Base-by-base conservation (phyloP, 176 grass and related monocot species). In the Raddia distichophylla region DNA sequence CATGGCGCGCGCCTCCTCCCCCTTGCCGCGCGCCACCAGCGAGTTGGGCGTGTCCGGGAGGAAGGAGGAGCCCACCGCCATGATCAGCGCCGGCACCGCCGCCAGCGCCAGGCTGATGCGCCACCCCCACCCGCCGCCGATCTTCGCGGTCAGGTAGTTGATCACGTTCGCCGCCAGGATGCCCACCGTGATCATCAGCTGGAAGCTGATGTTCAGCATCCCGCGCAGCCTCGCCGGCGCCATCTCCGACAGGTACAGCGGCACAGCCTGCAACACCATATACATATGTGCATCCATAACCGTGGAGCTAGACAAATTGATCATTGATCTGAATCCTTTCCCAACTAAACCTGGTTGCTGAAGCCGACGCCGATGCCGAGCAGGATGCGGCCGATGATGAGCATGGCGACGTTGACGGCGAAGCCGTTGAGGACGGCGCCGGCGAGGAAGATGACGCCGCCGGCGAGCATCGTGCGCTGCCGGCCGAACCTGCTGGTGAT, bases 201-300 rank as follows among this genome's bases (percentile, higher is more conserved):
- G 78, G 85, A 87, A 86, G 78, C 53, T 61, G 85, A 86, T 81
- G 85, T 81, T 86, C 3, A 86, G 85, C 85, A 86, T 86, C 43
- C 85, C 85, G 2, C 78, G 71, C 85, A 87, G 48, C 78, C 20
- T 87, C 3, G 85, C 78, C 63, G 85, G 85, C 18, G 85, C 85
- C 85, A 87, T 87, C 85, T 87, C 78, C 4, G 85, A 82, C 63
- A 87, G 71, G 78, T 87, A 87, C n/a, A 87, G 63, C 13, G 85
- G 78, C 63, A 81, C 78, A 16, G 85, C 47, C 85, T 81, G 44
- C 52, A 80, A 15, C 37, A 56, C 3, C 17, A 15, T 10, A 1
- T 4, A 69, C n/a, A 27, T 27, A 27, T 27, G 27, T 27, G 27
- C 27, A 27, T 27, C 27, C 27, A 27, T 27, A 27, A 27, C 27